Evolutionary conservation across 2,329 filamentous ascomycete species (phyloP).

Genomic region (Sarocladium oryzae): DNA sequence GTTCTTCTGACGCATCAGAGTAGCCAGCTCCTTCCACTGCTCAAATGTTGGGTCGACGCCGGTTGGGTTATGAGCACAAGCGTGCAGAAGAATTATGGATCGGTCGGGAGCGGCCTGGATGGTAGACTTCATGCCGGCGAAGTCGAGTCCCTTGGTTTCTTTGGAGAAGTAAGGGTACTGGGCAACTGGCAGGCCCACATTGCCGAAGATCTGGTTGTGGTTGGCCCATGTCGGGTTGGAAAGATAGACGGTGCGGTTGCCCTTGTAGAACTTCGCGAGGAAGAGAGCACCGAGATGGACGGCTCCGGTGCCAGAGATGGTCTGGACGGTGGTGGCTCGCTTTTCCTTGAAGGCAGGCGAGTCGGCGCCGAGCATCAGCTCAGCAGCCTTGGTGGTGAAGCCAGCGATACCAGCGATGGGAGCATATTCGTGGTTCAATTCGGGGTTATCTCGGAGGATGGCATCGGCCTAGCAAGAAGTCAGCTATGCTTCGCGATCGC

Average conservation of each 20-base stretch:
- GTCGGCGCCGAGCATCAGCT: slow-evolving; percentile 75
- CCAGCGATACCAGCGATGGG: slow-evolving; percentile 83
- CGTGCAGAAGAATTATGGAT: slow-evolving; percentile 86
- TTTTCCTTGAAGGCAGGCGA: slow-evolving; percentile 81
- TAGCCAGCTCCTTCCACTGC: slow-evolving; percentile 88
- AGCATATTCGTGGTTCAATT: slow-evolving; percentile 96
- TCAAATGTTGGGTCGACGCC: slow-evolving; percentile 90
- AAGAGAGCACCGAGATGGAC: slow-evolving; percentile 91
- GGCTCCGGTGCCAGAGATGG: slow-evolving; percentile 94
- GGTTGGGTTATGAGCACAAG: slow-evolving; percentile 96
- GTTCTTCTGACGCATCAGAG: slow-evolving; percentile 65
- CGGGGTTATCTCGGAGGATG: slow-evolving; percentile 78
- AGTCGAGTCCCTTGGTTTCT: slow-evolving; percentile 83
- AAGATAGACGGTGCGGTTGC: slow-evolving; percentile 74
- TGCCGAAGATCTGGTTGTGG: slow-evolving; percentile 96
- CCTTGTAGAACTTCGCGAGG: slow-evolving; percentile 82
- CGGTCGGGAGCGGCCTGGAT: slow-evolving; percentile 66
- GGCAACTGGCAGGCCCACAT: slow-evolving; percentile 71
- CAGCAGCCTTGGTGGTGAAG: slow-evolving; percentile 85
- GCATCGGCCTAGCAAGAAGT: slow-evolving; percentile 68
- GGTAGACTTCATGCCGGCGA: slow-evolving; percentile 74
- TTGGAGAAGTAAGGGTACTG: slow-evolving; percentile 93
- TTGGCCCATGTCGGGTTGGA: slow-evolving; percentile 97
- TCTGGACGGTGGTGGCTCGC: slow-evolving; percentile 76
- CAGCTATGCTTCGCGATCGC: slow-evolving; percentile 12